Conservation (phyloP, 495 filamentous ascomycete genomes). For the Astrothelium macrocarpum region DNA sequence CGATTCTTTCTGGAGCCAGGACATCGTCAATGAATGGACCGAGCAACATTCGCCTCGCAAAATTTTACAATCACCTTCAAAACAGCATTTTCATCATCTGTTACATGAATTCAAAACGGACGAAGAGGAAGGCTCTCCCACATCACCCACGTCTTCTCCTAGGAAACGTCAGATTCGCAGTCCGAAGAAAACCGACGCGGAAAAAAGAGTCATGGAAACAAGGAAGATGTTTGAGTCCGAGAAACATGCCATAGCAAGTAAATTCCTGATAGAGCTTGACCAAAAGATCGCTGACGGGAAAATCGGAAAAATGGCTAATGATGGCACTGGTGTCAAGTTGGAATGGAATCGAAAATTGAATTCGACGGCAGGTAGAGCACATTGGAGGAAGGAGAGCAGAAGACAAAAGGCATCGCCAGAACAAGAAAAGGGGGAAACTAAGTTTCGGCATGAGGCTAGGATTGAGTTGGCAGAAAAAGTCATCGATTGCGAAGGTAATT, state of each 20-base stretch:
- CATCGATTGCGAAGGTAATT: slow-evolving; percentile 46
- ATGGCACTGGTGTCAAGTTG: slow-evolving; percentile 68
- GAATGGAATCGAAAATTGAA: slow-evolving; percentile 77
- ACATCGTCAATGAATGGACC: slow-evolving; percentile 69
- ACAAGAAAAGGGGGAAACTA: slow-evolving; percentile 10
- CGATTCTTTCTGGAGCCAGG: slow-evolving; percentile 74
- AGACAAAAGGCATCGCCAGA: slow-evolving; percentile 26
- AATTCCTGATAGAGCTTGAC: slow-evolving; percentile 70
- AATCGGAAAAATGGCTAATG: slow-evolving; percentile 47
- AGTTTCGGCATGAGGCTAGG: slow-evolving; percentile 52
- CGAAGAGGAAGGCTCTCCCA: slow-evolving; percentile 21
- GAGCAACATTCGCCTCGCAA: slow-evolving; percentile 67
- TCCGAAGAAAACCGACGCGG: slow-evolving; percentile 28
- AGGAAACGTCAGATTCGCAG: slow-evolving; percentile 31
- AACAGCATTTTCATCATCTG: slow-evolving; percentile 7
- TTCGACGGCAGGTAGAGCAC: slow-evolving; percentile 79
- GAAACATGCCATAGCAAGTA: slow-evolving; percentile 57
- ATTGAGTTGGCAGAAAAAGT: slow-evolving; percentile 88
- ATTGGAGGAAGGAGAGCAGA: slow-evolving; percentile 59
- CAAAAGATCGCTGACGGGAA: slow-evolving; percentile 50
- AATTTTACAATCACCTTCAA: slow-evolving; percentile 30
- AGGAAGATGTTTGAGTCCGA: slow-evolving; percentile 56
- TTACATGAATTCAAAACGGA: not conserved
- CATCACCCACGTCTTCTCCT: slow-evolving; percentile 21
- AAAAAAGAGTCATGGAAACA: slow-evolving; percentile 24